Conservation (phyloP, 768 basidiomycete species). For the Collybiopsis confluens region DNA sequence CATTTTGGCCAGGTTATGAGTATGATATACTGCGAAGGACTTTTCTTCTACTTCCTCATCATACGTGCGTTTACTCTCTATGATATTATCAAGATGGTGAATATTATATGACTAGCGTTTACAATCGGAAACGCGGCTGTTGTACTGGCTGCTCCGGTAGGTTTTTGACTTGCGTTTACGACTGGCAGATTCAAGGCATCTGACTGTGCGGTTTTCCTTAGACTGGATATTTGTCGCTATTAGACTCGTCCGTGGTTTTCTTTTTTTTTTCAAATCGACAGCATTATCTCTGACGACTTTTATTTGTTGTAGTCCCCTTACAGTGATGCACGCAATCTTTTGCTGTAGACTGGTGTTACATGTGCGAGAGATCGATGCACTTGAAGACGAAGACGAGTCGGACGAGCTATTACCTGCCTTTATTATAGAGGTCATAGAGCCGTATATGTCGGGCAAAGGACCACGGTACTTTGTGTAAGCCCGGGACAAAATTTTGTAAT, state of each 20-base stretch:
- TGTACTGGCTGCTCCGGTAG: not conserved
- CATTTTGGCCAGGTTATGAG: not conserved
- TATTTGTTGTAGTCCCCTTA: not conserved
- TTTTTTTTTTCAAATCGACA: not conserved
- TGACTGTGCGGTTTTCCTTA: not conserved
- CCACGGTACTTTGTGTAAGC: not conserved
- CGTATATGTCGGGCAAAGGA: not conserved
- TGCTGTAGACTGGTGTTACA: conserved; percentile 3
- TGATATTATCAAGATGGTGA: not conserved
- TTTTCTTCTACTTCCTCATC: not conserved
- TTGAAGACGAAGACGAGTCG: not conserved
- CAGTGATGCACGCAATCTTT: not conserved
- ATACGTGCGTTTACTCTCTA: not conserved
- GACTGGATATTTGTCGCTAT: not conserved
- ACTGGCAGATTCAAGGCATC: not conserved
- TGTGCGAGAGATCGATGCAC: not conserved
- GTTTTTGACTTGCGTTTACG: too few species aligned
- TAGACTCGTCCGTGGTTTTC: not conserved
- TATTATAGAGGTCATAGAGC: not conserved
- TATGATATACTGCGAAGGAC: not conserved
- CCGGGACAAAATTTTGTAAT: too few species aligned
- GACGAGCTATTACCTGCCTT: not conserved
- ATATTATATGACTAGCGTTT: not conserved
- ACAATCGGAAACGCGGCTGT: not conserved
- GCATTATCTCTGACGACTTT: too few species aligned